phyloP scores from a whole-genome alignment of 345 rosid genomes.

The Orychophragmus violaceus region DNA sequence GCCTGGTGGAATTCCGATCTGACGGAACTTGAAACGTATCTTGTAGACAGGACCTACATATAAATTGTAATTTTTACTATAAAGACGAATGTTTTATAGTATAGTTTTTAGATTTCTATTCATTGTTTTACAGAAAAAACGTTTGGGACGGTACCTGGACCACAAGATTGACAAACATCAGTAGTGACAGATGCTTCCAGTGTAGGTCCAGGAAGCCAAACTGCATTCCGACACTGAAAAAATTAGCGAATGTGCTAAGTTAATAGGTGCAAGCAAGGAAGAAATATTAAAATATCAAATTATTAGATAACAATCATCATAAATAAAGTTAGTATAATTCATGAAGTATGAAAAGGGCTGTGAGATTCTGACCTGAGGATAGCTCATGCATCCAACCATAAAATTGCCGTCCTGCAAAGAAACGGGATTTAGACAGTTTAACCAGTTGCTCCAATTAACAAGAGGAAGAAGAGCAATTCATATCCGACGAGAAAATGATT shows the following conservation, averaged over 20 bases:
- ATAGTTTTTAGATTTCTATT: background rate
- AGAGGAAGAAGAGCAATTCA: constrained; percentile 1
- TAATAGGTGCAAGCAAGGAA: background rate
- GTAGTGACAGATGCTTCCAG: constrained; percentile 79
- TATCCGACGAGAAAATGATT: background rate
- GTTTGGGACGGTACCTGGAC: constrained; percentile 48
- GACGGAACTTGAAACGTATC: constrained; percentile 92
- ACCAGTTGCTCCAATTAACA: constrained; percentile 1
- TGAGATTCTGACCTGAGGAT: constrained; percentile 55
- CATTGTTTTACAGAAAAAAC: background rate
- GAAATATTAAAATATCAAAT: background rate
- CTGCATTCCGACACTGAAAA: constrained; percentile 86
- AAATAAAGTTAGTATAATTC: background rate
- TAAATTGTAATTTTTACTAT: constrained; percentile 1
- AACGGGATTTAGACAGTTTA: background rate
- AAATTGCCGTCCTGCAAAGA: constrained; percentile 74
- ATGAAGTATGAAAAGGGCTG: constrained; percentile 1
- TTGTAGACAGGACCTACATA: constrained; percentile 68
- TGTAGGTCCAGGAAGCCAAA: constrained; percentile 95
- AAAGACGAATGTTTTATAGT: background rate
- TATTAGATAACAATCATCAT: background rate
- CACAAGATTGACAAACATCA: constrained; percentile 63
- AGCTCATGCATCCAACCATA: constrained; percentile 92
- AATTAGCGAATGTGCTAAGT: background rate
- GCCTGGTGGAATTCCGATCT: constrained; percentile 85